Conservation (phyloP, 495 filamentous ascomycete genomes). For the Penicillium ucsense region DNA sequence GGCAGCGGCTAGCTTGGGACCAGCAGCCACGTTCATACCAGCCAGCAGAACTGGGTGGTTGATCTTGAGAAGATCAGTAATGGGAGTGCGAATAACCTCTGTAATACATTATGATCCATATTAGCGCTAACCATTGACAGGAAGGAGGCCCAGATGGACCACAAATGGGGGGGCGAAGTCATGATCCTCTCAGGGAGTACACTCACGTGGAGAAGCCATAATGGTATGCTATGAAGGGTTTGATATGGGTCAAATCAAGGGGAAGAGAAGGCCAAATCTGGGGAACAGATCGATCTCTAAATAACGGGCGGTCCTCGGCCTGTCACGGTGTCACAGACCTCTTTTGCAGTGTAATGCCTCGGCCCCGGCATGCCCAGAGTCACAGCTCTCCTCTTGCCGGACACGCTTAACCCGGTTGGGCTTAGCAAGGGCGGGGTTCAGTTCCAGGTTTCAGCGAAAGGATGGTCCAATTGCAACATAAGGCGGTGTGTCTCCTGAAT, state of each 20-base stretch:
- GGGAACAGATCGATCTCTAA: constrained; percentile 10
- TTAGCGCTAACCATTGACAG: too few relatives aligned
- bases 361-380: background rate
- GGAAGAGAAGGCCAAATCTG: constrained; percentile 7
- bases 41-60: constrained; percentile 93
- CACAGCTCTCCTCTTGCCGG: background rate
- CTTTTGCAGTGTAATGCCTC: background rate
- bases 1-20: constrained; percentile 91
- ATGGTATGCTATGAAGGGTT: constrained; percentile 19
- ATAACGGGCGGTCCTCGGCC: constrained; percentile 11
- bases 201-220: constrained; percentile 80
- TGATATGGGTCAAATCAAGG: constrained; percentile 1
- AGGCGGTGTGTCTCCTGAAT: background rate
- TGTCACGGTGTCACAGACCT: constrained; percentile 1
- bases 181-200: background rate
- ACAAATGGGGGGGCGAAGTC: too few relatives aligned
- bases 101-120: background rate
- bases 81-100: constrained; percentile 80
- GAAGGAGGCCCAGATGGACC: too few relatives aligned
- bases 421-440: background rate
- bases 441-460: background rate
- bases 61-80: constrained; percentile 94
- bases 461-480: background rate
- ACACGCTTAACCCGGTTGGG: background rate
- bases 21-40: constrained; percentile 98